Evolutionary conservation across 139 green algal species (phyloP), one percentile per base, ranked within the genome.

Genomic region (Monoraphidium neglectum): DNA sequence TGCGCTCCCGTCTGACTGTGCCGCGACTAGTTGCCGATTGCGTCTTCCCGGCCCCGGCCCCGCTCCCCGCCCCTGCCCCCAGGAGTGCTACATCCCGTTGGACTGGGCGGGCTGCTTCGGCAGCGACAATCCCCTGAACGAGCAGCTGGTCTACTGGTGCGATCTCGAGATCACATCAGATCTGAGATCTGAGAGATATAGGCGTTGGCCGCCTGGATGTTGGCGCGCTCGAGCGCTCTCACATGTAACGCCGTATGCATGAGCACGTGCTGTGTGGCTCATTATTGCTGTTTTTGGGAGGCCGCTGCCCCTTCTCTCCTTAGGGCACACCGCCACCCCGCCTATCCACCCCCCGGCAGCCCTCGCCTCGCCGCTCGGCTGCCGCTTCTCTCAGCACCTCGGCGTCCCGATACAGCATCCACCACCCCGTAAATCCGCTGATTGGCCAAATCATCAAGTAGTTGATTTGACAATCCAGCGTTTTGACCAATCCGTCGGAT

Each of bases 131-230:
- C 63, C 63, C 8, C 65, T 68, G 33, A 57, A 64, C 49, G 62
- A 37, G n/a, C 54, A 63, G 18, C 64, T 79, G 21, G 30, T 79
- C 4, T 79, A 79, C 63, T 79, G 72, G 74, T 79, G 74, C 57
- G 74, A n/a, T 36, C n/a, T 65, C 12, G 26, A 30, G 26, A 15
- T 47, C 5, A 23, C 6, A 43, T 70, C 46, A 51, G 10, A 13
- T 30, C 23, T 43, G 18, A 12, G 33, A 46, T 13, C 21, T 28
- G 62, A 5, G 15, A 53, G 10, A 12, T 43, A 5, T 53, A 13
- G 13, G 21, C 21, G 18, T 13, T n/a, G 10, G 57, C 57, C 6
- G 26, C 12, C 8, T 37, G n/a, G 28, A 33, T 5, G 10, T 65
- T 8, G 10, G 28, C 10, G 12, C 16, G 57, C 57, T 16, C 5